phyloP scores from a whole-genome alignment of 176 grass and related monocot genomes.

The Areca catechu region DNA sequence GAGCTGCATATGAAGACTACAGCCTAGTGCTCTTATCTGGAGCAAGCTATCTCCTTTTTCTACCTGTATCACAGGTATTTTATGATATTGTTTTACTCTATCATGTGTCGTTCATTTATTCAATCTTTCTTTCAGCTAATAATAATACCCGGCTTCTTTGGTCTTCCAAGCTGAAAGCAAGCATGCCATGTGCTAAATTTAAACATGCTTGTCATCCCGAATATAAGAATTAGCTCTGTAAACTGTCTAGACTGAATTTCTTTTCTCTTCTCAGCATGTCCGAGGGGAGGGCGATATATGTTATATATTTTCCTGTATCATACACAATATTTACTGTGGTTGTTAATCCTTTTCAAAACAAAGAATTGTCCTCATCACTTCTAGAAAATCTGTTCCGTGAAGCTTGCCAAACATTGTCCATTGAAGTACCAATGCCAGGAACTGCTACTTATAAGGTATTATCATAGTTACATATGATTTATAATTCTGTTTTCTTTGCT shows the following conservation, averaged over 20 bases:
- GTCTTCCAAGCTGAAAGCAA: too few species aligned
- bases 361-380: conserved; percentile 69
- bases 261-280: conserved; percentile 48
- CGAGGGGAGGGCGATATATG: conserved; percentile 85
- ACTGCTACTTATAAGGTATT: conserved; percentile 51
- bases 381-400: conserved; percentile 92
- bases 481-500: too few species aligned
- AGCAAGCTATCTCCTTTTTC: conserved; percentile 78
- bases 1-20: conserved; percentile 97
- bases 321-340: conserved; percentile 54
- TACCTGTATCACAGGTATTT: conserved; percentile 91
- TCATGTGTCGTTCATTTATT: too few species aligned
- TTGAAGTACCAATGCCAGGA: conserved; percentile 25
- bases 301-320: conserved; percentile 68
- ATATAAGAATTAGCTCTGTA: background rate
- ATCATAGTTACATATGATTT: conserved; percentile 3
- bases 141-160: too few species aligned
- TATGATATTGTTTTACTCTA: conserved; percentile 8
- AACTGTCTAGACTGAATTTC: conserved; percentile 14
- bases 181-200: too few species aligned
- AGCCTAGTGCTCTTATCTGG: conserved; percentile 85
- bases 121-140: too few species aligned
- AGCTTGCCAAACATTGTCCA: conserved; percentile 36
- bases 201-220: too few species aligned
- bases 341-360: conserved; percentile 90